Evolutionary conservation across 768 basidiomycete species (phyloP).

Genomic region (Russula lepida): DNA sequence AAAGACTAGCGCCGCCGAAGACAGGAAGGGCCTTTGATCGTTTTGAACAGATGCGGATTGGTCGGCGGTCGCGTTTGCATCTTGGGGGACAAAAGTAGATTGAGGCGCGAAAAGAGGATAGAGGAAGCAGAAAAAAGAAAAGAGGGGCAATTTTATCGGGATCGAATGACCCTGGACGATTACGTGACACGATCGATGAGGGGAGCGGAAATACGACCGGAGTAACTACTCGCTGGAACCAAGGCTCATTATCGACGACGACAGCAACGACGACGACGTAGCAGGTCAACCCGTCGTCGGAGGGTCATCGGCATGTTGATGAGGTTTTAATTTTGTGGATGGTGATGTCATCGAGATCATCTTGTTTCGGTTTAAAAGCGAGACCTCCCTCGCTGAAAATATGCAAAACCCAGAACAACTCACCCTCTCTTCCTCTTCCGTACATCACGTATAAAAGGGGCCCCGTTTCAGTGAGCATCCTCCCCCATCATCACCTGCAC

Average conservation of each 20-base stretch:
- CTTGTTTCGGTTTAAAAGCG: constrained; percentile 8
- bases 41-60: neutral
- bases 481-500: neutral
- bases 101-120: constrained; percentile 5
- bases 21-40: neutral
- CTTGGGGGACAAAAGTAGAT: constrained; percentile 2
- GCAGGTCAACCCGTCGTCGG: neutral
- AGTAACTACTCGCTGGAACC: neutral
- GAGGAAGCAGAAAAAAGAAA: neutral
- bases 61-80: neutral
- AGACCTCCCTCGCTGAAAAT: neutral
- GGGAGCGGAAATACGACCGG: neutral
- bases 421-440: neutral
- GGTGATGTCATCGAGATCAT: constrained; percentile 12
- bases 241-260: neutral
- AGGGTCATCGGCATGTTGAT: neutral
- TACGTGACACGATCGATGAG: constrained; percentile 17
- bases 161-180: constrained; percentile 5
- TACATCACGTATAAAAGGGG: constrained; percentile 2
- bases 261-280: neutral
- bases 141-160: neutral
- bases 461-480: neutral
- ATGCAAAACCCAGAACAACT: neutral
- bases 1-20: neutral
- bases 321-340: neutral